Evolutionary conservation across 192 early-diverging fungal genomes (phyloP), one percentile per base, ranked within the genome.

Genomic region (Coemansia sp.): DNA sequence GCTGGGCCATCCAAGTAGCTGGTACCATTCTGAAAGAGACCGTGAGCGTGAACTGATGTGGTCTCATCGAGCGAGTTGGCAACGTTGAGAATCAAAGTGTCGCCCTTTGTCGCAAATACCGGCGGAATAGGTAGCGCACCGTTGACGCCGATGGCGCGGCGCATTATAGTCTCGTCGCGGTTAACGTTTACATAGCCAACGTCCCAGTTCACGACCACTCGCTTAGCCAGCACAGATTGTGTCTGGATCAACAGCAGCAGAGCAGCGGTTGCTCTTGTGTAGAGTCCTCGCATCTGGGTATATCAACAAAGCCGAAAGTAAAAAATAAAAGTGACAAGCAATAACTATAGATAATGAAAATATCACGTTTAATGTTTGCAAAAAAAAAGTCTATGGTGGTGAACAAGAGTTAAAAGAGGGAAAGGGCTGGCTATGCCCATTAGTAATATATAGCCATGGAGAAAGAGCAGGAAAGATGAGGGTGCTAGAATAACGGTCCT

Each of bases 41-140:
- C 95, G 69, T 96, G 95, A 1, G 86, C 74, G 77, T 92, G 93
- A 58, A 94, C 62, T 5, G 87, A 74, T 22, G 91, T 90, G 16
- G 88, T 80, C 39, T 78, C 70, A 63, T 88, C 80, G 31, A 91
- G 66, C n/a, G 78, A 76, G 68, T 91, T 90, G 64, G 71, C 64
- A 39, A 85, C 78, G 15, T 68, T 85, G 20, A 83, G 66, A 3
- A 64, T 53, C 11, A 83, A 38, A 0, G 64, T 70, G 29, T 83
- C 81, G 29, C 76, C 76, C 3, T 47, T 49, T 2, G 61, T 69
- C 3, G 46, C 41, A 8, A 60, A 49, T 9, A 72, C 61, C 1
- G 63, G 71, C 5, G 86, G 87, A 65, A 88, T 87, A 58, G 90
- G 90, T 41, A 79, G 86, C 68, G 69, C 47, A 2, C 87, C 87